These are phyloP conservation scores for Fusarium drepaniforme DNA, from an alignment of 2,329 filamentous ascomycete genomes.

Conservation along the genomic window DNA sequence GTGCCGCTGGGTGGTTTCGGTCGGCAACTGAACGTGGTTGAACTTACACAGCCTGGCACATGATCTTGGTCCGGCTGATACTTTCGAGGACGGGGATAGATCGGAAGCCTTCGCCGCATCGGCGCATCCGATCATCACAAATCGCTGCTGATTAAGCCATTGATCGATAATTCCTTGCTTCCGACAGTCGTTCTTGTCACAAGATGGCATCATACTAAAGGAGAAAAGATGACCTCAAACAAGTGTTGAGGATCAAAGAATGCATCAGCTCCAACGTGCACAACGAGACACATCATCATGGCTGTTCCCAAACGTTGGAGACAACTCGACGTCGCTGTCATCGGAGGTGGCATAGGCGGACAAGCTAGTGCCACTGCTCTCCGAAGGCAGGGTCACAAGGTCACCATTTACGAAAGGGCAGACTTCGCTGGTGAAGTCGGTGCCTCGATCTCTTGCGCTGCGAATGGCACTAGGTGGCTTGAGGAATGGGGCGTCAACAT, in stretches of 20 bases:
- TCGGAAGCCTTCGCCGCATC: neutral
- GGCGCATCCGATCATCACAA: neutral
- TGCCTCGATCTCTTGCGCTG: conserved; percentile 71
- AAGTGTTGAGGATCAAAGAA: neutral
- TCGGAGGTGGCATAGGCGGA: conserved; percentile 64
- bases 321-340: conserved; percentile 34
- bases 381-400: conserved; percentile 63
- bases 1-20: neutral
- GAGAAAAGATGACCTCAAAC: neutral
- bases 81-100: neutral
- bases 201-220: neutral
- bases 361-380: conserved; percentile 65
- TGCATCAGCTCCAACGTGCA: neutral
- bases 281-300: neutral
- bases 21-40: neutral
- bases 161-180: neutral
- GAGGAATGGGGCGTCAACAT: conserved; percentile 66
- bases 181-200: neutral
- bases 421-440: conserved; percentile 74
- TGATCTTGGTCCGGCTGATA: neutral
- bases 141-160: neutral
- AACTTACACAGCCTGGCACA: neutral
- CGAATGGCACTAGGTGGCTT: conserved; percentile 73
- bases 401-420: conserved; percentile 64
- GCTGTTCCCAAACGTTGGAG: neutral